Evolutionary conservation across 495 filamentous ascomycete genomes (phyloP).

Genomic region (Echria macrotheca): DNA sequence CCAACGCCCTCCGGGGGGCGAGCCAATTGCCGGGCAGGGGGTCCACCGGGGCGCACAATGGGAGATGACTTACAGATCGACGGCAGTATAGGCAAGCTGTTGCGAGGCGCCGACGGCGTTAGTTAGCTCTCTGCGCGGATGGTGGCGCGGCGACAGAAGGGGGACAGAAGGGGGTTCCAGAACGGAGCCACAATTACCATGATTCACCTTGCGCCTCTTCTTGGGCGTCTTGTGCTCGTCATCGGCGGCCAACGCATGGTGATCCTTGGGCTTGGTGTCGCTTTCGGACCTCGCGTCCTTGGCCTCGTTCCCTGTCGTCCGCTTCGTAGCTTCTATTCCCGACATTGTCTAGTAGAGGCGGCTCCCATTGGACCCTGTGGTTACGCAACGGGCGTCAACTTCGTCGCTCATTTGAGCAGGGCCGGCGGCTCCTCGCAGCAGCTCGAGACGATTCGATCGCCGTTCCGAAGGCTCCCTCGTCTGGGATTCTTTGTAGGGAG

Average conservation of each 20-base stretch:
- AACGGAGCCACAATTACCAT: constrained; percentile 63
- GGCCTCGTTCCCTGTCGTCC: constrained; percentile 44
- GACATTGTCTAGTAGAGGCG: constrained; percentile 33
- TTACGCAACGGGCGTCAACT: constrained; percentile 47
- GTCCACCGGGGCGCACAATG: constrained; percentile 13
- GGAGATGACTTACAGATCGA: constrained; percentile 78
- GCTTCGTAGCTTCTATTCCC: constrained; percentile 41
- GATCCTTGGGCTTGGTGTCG: constrained; percentile 41
- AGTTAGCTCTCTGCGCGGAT: constrained; percentile 38
- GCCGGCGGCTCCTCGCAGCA: constrained; percentile 45
- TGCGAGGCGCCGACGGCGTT: constrained; percentile 42
- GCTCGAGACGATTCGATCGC: constrained; percentile 28
- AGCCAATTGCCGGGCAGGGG: constrained; percentile 29
- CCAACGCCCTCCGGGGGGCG: constrained; percentile 6
- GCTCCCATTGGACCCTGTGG: constrained; percentile 45
- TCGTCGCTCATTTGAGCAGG: constrained; percentile 43
- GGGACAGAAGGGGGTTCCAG: constrained; percentile 18
- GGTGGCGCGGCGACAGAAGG: constrained; percentile 11
- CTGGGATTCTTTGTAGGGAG: too few species aligned
- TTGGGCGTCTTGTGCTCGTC: constrained; percentile 62
- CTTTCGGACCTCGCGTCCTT: constrained; percentile 44
- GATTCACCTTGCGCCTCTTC: constrained; percentile 99
- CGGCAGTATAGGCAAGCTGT: constrained; percentile 98
- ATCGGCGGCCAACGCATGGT: constrained; percentile 38
- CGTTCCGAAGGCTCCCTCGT: constrained; percentile 30